phyloP scores from a whole-genome alignment of 768 basidiomycete species.

The Rhodotorula babjevae region DNA sequence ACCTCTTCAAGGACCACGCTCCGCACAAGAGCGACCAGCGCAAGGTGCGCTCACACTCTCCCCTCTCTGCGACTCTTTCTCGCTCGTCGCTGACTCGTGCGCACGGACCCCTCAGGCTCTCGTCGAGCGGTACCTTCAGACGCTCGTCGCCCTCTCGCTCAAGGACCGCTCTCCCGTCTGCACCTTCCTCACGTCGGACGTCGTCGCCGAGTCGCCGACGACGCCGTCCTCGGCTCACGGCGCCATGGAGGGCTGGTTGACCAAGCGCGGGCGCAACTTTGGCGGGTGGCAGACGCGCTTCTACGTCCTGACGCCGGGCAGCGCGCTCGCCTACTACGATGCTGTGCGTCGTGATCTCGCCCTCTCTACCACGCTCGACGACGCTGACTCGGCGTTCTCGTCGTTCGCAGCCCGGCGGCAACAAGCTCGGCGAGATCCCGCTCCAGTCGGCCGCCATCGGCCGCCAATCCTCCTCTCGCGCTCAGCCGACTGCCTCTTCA shows the following conservation, averaged over 20 bases:
- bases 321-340: conserved; percentile 89
- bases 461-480: conserved; percentile 55
- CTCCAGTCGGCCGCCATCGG: conserved; percentile 95
- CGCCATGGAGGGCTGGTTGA: conserved; percentile 61
- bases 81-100: no score
- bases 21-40: conserved; percentile 94
- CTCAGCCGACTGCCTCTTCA: no score
- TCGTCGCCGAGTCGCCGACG: conserved; percentile 68
- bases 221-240: not conserved
- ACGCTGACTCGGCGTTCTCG: not conserved
- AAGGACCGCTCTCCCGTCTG: conserved; percentile 86
- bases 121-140: conserved; percentile 79
- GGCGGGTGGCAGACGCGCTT: conserved; percentile 91
- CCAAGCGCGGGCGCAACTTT: conserved; percentile 94
- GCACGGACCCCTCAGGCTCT: conserved; percentile 23
- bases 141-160: conserved; percentile 70
- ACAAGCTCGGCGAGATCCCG: conserved; percentile 81
- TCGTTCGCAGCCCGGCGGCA: conserved; percentile 71
- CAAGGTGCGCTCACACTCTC: conserved; percentile 54
- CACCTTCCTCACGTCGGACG: conserved; percentile 84
- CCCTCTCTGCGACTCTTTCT: no score
- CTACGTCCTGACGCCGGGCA: conserved; percentile 79
- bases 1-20: conserved; percentile 89
- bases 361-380: conserved; percentile 14
- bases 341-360: conserved; percentile 60